Base-by-base conservation (phyloP, 2,329 filamentous ascomycete species). In the Fusarium graminum region DNA sequence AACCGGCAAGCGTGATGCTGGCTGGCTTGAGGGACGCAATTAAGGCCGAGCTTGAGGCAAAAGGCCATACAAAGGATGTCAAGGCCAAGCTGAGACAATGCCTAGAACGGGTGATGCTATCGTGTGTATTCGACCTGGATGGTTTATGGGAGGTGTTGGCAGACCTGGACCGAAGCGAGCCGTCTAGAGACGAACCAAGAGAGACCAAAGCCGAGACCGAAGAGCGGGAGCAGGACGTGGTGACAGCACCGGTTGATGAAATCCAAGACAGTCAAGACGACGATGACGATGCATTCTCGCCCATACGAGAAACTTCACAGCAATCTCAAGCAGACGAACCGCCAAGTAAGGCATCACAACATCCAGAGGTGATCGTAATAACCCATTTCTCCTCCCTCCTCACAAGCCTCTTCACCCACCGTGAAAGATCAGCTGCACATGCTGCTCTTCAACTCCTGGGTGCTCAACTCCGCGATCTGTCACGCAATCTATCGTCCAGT, bases 91-190 rank as follows among this genome's bases (percentile, higher is more conserved):
- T 80, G 28, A 77, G 72, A 50, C 67, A 70, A 4, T 80, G 78
- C 56, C 75, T 90, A 5, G 82, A 84, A 43, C 78, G 78, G 43
- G 81, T 88, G 6, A 80, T 82, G 30, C 78, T 89, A 28, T 84
- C 85, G 25, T 79, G 84, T 25, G 81, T 89, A 1, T 89, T 89
- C 65, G 86, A 88, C 59, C 67, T 87, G 12, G 81, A 87, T 43
- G 87, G 87, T 0, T 67, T 89, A 17, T 83, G 80, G 80, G 85
- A 89, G 71, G 85, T 85, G 1, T 68, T 89, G 32, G 75, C 72
- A 3, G 87, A 89, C 67, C 66, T 87, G 34, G 79, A 82, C 26
- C 61, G 36, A 56, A 36, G 30, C 17, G 26, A 59, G 36, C 73
- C 64, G 3, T 76, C 78, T 26, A 78, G 81, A 17, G 79, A 81